These are phyloP conservation scores for Talaromyces sp. DNA, from an alignment of 2,329 filamentous ascomycete genomes.

Conservation along the genomic window DNA sequence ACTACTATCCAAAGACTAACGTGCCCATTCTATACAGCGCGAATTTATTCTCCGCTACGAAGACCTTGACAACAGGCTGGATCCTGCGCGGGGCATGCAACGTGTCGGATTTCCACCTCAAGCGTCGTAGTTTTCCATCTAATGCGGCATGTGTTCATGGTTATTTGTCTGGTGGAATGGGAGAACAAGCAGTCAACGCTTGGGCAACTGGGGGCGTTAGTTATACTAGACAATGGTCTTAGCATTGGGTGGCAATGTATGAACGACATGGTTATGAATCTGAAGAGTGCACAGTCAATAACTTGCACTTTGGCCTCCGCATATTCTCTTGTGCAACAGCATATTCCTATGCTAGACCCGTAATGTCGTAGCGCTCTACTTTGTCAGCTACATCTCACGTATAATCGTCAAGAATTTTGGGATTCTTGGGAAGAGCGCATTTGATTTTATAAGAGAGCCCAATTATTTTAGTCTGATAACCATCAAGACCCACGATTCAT, in stretches of 20 bases:
- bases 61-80: constrained; percentile 45
- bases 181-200: constrained; percentile 9
- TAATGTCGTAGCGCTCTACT: background rate
- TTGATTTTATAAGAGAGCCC: background rate
- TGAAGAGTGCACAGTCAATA: constrained; percentile 7
- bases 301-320: background rate
- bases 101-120: constrained; percentile 33
- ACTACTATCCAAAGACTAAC: constrained; percentile 5
- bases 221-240: constrained; percentile 9
- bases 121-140: constrained; percentile 25
- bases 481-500: background rate
- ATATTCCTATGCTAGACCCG: background rate
- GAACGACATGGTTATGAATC: constrained; percentile 9
- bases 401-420: background rate
- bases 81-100: constrained; percentile 32
- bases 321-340: background rate
- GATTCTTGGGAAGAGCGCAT: background rate
- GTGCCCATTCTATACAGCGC: constrained; percentile 24
- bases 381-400: background rate
- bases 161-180: constrained; percentile 12
- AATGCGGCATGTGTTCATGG: constrained; percentile 9
- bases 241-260: constrained; percentile 8
- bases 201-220: constrained; percentile 5
- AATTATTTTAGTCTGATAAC: background rate
- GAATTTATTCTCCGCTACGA: constrained; percentile 48